Evolutionary conservation across 2,329 filamentous ascomycete genomes (phyloP), one percentile per base, ranked within the genome.

Genomic region (Diplodia intermedia): DNA sequence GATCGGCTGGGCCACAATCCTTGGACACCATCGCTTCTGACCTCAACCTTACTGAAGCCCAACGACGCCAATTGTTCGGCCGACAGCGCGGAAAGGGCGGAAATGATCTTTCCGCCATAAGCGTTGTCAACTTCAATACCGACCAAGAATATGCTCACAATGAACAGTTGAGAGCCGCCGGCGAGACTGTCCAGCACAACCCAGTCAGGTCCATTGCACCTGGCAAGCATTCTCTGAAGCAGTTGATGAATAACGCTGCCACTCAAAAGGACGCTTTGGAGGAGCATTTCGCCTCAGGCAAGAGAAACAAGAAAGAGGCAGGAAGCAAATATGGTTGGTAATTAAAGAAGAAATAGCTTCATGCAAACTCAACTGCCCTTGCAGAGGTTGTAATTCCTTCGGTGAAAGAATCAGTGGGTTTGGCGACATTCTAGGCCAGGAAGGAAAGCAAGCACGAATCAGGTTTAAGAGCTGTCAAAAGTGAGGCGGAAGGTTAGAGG

Each of bases 131-230:
- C 74, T 97, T 97, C 85, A 92, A 97, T 80, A 94, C 93, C 71
- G 93, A 96, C 76, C 82, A 84, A 68, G 94, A 97, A 81, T 98
- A 98, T 78, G 87, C 86, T 29, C 88, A 91, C 74, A 98, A 98
- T 78, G 91, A 97, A 80, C 85, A 85, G 72, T 77, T 96, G 26
- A 87, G 92, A 12, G 86, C 89, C 20, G 82, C 87, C 61, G 90
- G 91, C 75, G 88, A 93, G 77, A 83, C 88, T 74, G 77, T 89
- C 66, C 86, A 88, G 61, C 91, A 96, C 80, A 94, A 94, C 74
- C 91, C 93, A 8, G 90, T 97, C 67, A 90, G 93, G 63, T 83
- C 90, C 2, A 90, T 97, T 76, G 89, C 92, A 29, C 91, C 93
- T 3, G 92, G 93, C 69, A 97, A 97, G 82, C 93, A 97, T 80